Evolutionary conservation across 139 green algal genomes (phyloP), one percentile per base, ranked within the genome.

Genomic region (Chlamydomonas eustigma): DNA sequence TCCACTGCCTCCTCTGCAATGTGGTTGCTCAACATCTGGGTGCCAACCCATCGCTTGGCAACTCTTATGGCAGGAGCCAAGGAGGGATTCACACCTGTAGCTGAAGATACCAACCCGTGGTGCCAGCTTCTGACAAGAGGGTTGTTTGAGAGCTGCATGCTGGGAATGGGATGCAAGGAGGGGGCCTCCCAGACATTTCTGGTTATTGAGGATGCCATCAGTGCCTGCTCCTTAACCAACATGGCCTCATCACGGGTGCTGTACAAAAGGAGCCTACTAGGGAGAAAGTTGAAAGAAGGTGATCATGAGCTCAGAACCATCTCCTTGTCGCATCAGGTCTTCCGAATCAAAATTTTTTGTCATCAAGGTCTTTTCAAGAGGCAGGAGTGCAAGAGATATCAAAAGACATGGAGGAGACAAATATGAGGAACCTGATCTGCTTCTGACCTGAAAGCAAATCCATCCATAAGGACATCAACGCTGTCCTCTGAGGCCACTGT

Each of bases 391-490:
- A n/a, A n/a, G n/a, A n/a, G n/a, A n/a, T n/a, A n/a, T n/a, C n/a
- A n/a, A n/a, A n/a, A n/a, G n/a, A n/a, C n/a, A n/a, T n/a, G n/a
- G n/a, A n/a, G n/a, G n/a, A n/a, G n/a, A n/a, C n/a, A n/a, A n/a
- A n/a, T n/a, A n/a, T n/a, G n/a, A n/a, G n/a, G n/a, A n/a, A n/a
- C n/a, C n/a, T n/a, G n/a, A n/a, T n/a, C n/a, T n/a, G n/a, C n/a
- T n/a, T n/a, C n/a, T n/a, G n/a, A 80, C 24, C 87, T 83, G 79
- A 94, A 92, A 28, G 86, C 91, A 75, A 92, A 95, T 50, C 91
- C 91, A 50, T 95, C 87, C 4, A 80, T 68, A 2, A 94, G 69
- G 2, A 95, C 88, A 33, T 95, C 90, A 6, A 96, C 69, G 2
- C 51, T 78, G 24, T 87, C 85, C 64, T 93, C 86, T 2, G 28